These are phyloP conservation scores for Moesziomyces globuligerus DNA, from an alignment of 1,284 basidiomycete species.

Conservation along the genomic window DNA sequence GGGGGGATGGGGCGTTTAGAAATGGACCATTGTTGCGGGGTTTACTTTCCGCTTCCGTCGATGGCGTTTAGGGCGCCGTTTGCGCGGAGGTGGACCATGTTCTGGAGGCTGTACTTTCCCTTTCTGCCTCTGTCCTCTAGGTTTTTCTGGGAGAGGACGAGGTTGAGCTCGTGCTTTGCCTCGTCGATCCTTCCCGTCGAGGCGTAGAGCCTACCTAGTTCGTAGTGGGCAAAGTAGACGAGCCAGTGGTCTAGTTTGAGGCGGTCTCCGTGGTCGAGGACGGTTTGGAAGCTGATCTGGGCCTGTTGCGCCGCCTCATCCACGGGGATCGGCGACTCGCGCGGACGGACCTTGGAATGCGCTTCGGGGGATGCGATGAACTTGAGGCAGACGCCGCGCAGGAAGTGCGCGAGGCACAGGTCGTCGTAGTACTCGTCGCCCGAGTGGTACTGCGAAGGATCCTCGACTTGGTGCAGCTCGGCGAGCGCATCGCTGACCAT, in stretches of 20 bases:
- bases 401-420: conserved; percentile 62
- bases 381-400: conserved; percentile 62
- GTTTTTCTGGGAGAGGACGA: conserved; percentile 58
- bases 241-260: conserved; percentile 63
- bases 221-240: conserved; percentile 66
- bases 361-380: conserved; percentile 64
- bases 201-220: conserved; percentile 63
- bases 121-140: conserved; percentile 61
- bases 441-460: conserved; percentile 42
- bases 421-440: conserved; percentile 61
- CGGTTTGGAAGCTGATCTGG: conserved; percentile 53
- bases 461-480: conserved; percentile 47
- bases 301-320: conserved; percentile 59
- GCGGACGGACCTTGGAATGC: conserved; percentile 52
- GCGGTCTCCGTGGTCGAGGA: conserved; percentile 52
- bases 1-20: too few species aligned
- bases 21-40: background rate
- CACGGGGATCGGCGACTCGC: conserved; percentile 50
- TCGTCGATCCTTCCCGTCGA: conserved; percentile 27
- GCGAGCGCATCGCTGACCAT: conserved; percentile 54
- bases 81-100: conserved; percentile 64
- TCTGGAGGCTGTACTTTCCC: conserved; percentile 66
- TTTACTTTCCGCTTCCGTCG: conserved; percentile 35
- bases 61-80: conserved; percentile 59
- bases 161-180: conserved; percentile 56